Base-by-base conservation (phyloP, 208 protist genomes). In the Histomonas meleagridis region DNA sequence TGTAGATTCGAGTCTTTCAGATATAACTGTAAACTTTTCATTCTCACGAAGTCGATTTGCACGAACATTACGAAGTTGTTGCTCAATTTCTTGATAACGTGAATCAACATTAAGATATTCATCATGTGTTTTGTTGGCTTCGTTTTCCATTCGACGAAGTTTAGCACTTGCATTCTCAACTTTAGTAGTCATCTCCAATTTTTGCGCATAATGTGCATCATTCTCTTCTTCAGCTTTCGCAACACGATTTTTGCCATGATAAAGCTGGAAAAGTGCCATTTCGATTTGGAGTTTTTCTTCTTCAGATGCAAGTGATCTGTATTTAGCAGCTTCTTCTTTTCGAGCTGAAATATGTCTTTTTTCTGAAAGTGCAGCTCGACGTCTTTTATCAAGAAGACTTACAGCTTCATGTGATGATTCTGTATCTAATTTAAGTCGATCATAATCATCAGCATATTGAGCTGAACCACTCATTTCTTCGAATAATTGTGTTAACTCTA, bases 341-440 rank as follows among this genome's bases (percentile, higher is more conserved):
- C 76, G 40, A 12, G n/a, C 76, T 32, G 76, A 86, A 38, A 86
- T 86, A 16, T 86, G 76, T 3, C 38, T 23, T 48, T 55, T 51
- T 49, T 86, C 76, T 3, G 76, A 43, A 46, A 35, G n/a, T n/a
- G 76, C 76, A 26, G 76, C 38, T 16, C 76, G 23, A 3, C 76
- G 23, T n/a, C 76, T 12, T 16, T 86, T 86, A 55, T 86, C 76
- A 38, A 86, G 10, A 3, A 86, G 23, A 38, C 3, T 18, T 2
- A 86, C 76, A 16, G 76, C 76, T 86, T 86, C 76, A 51, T 86
- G 76, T 0, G 76, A 40, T 28, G 76, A 32, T 86, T 86, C 76
- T 43, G 23, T 38, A 38, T 48, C 76, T 38, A 86, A 55, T 51
- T 46, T 32, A 28, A 55, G 28, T 86, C 55, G 46, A 51, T 86